phyloP scores from a whole-genome alignment of 495 filamentous ascomycete genomes.

The Penicillium cinerascens region DNA sequence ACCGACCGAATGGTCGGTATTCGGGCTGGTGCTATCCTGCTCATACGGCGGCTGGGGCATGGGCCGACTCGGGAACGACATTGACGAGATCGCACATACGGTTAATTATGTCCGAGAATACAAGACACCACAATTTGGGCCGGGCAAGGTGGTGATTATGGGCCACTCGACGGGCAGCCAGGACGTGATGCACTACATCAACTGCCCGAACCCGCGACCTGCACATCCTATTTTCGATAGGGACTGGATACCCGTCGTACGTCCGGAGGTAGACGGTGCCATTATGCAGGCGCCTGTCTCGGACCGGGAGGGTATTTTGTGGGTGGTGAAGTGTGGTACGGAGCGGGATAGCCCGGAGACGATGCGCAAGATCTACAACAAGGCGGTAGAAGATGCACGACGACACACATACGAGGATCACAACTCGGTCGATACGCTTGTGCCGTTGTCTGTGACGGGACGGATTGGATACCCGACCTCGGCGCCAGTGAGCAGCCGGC shows the following conservation, averaged over 20 bases:
- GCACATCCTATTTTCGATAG: conserved; percentile 32
- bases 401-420: conserved; percentile 18
- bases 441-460: conserved; percentile 34
- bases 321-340: conserved; percentile 33
- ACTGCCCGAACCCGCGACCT: conserved; percentile 32
- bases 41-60: conserved; percentile 71
- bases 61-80: conserved; percentile 60
- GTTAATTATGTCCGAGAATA: conserved; percentile 59
- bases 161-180: conserved; percentile 86
- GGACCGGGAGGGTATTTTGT: conserved; percentile 67
- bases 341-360: conserved; percentile 25
- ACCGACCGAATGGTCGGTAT: conserved; percentile 53
- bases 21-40: conserved; percentile 53
- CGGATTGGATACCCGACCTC: conserved; percentile 33
- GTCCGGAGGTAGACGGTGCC: conserved; percentile 62
- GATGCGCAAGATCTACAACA: conserved; percentile 28
- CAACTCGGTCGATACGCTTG: conserved; percentile 27
- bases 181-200: conserved; percentile 74
- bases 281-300: conserved; percentile 79
- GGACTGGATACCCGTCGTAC: conserved; percentile 23
- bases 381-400: conserved; percentile 25
- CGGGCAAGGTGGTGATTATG: conserved; percentile 43
- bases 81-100: conserved; percentile 59
- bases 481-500: conserved; percentile 56
- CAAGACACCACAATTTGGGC: conserved; percentile 22